These are phyloP conservation scores for Teratosphaeria viscida DNA, from an alignment of 2,329 filamentous ascomycete genomes.

Conservation along the genomic window DNA sequence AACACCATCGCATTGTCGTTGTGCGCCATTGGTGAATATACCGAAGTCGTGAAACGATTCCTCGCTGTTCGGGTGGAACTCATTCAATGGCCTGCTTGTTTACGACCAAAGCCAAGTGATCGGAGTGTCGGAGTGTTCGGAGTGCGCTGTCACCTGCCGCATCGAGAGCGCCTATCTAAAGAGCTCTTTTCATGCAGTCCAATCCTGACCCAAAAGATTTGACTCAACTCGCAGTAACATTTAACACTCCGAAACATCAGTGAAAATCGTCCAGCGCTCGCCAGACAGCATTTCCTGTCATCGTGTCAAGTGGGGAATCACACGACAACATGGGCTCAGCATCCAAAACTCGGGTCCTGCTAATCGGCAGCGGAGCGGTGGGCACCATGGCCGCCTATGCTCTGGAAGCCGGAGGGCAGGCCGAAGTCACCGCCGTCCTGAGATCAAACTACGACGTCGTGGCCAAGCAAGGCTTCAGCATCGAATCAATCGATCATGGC, in stretches of 20 bases:
- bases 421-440: constrained; percentile 45
- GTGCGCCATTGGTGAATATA: not conserved
- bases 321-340: not conserved
- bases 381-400: constrained; percentile 48
- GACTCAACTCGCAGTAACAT: not conserved
- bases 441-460: constrained; percentile 47
- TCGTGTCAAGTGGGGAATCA: not conserved
- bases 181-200: not conserved
- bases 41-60: not conserved
- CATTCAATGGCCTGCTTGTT: too few relatives aligned
- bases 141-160: not conserved
- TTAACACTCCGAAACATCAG: not conserved
- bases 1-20: not conserved
- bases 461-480: constrained; percentile 39
- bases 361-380: constrained; percentile 47
- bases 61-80: too few relatives aligned
- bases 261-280: not conserved
- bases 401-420: constrained; percentile 41
- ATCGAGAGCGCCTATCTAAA: not conserved
- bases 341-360: constrained; percentile 20
- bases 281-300: not conserved
- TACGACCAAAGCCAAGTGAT: not conserved
- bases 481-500: constrained; percentile 48
- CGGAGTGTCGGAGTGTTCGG: not conserved
- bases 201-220: not conserved